Evolutionary conservation across 2,329 filamentous ascomycete species (phyloP).

Genomic region (Pseudogymnoascus sp.): DNA sequence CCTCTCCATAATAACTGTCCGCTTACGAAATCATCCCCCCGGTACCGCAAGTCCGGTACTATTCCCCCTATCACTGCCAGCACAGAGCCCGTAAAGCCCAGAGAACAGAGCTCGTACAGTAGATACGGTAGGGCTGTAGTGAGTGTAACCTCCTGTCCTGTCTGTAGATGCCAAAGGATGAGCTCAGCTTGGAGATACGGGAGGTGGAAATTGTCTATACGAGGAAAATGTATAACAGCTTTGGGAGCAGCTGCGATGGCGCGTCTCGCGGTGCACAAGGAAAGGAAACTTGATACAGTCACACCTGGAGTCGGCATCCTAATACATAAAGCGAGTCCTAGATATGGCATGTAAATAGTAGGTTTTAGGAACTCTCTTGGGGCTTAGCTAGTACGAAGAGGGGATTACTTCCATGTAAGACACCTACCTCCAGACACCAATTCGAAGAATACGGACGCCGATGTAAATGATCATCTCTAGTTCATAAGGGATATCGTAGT

Average conservation of each 20-base stretch:
- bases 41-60: too few species aligned
- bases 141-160: slow-evolving; percentile 29
- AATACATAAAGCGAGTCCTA: neutral
- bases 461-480: neutral
- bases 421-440: neutral
- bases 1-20: neutral
- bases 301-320: neutral
- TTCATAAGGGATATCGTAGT: neutral
- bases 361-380: neutral
- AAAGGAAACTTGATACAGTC: neutral
- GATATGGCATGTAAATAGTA: neutral
- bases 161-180: slow-evolving; percentile 35
- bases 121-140: too few species aligned
- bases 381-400: neutral
- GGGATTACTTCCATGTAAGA: neutral
- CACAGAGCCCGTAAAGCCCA: too few species aligned
- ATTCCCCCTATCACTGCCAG: too few species aligned
- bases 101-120: too few species aligned
- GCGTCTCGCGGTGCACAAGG: neutral
- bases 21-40: too few species aligned
- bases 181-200: neutral
- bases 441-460: neutral
- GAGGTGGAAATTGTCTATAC: neutral
- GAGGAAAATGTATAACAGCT: neutral
- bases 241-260: neutral